Conservation (phyloP, 306 rosid genomes). For the Canavalia gladiata region DNA sequence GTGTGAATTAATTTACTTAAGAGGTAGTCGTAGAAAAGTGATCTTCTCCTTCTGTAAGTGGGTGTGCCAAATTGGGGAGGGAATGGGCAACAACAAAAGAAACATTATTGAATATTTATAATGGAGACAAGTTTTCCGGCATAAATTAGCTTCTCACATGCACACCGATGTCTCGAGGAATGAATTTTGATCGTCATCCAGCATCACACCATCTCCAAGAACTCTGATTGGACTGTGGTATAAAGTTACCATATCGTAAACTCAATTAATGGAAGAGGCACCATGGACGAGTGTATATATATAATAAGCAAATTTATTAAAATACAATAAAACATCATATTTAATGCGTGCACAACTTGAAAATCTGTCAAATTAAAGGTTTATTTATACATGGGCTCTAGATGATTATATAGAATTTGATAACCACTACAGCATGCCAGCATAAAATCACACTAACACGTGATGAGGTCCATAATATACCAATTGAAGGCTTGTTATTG, state of each 20-base stretch:
- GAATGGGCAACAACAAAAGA: constrained; percentile 31
- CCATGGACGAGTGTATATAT: constrained; percentile 17
- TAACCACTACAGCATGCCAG: constrained; percentile 25
- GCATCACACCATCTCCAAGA: constrained; percentile 20
- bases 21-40: constrained; percentile 36
- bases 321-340: constrained; percentile 14
- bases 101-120: constrained; percentile 23
- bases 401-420: not conserved
- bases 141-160: constrained; percentile 37
- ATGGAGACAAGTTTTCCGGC: constrained; percentile 37
- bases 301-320: constrained; percentile 37
- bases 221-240: constrained; percentile 39
- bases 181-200: constrained; percentile 40
- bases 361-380: constrained; percentile 26
- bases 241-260: constrained; percentile 29
- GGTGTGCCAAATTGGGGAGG: constrained; percentile 36
- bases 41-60: constrained; percentile 45
- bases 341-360: constrained; percentile 36
- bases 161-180: constrained; percentile 2
- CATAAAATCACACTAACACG: constrained; percentile 33
- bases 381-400: not conserved
- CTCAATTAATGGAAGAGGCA: constrained; percentile 36
- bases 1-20: constrained; percentile 29
- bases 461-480: not conserved
- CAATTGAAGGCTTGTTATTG: not conserved